A percentile compares a stretch with the other conserved stretches of the same genome.
Conservation (phyloP, 768 basidiomycete genomes). For the Stropharia rugosoannulata region DNA sequence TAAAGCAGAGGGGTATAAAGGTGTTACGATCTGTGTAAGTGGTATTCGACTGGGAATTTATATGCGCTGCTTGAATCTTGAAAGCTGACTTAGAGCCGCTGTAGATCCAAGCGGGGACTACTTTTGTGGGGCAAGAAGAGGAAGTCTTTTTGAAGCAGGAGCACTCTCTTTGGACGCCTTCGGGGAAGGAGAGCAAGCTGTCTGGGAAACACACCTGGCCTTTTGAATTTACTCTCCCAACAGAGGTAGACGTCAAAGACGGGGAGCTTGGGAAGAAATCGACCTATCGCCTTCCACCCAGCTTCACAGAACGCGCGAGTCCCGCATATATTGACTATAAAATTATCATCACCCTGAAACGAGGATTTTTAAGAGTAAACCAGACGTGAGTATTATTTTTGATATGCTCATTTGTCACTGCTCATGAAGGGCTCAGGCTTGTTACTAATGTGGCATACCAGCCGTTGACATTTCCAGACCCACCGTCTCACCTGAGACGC, state of each 20-base stretch:
- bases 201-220: slow-evolving; percentile 48
- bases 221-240: slow-evolving; percentile 46
- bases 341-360: slow-evolving; percentile 47
- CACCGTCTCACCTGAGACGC: slow-evolving; percentile 33
- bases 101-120: slow-evolving; percentile 47
- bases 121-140: slow-evolving; percentile 57
- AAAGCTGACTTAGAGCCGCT: too few relatives aligned
- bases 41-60: too few relatives aligned
- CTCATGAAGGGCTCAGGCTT: slow-evolving; percentile 18
- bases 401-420: neutral
- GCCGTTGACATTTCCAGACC: slow-evolving; percentile 30
- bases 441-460: slow-evolving; percentile 29
- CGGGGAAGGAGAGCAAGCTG: slow-evolving; percentile 31
- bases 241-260: slow-evolving; percentile 36
- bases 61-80: too few relatives aligned
- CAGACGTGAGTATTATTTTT: slow-evolving; percentile 38
- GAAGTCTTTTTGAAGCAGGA: slow-evolving; percentile 42
- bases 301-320: slow-evolving; percentile 54
- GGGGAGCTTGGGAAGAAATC: slow-evolving; percentile 29
- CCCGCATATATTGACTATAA: slow-evolving; percentile 59
- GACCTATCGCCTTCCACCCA: slow-evolving; percentile 46
- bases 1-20: slow-evolving; percentile 49
- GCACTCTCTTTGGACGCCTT: slow-evolving; percentile 40
- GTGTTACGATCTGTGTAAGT: slow-evolving; percentile 45
- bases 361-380: slow-evolving; percentile 47